These are phyloP conservation scores for Pyracantha coccinea DNA, from an alignment of 331 rosid species.

Conservation along the genomic window DNA sequence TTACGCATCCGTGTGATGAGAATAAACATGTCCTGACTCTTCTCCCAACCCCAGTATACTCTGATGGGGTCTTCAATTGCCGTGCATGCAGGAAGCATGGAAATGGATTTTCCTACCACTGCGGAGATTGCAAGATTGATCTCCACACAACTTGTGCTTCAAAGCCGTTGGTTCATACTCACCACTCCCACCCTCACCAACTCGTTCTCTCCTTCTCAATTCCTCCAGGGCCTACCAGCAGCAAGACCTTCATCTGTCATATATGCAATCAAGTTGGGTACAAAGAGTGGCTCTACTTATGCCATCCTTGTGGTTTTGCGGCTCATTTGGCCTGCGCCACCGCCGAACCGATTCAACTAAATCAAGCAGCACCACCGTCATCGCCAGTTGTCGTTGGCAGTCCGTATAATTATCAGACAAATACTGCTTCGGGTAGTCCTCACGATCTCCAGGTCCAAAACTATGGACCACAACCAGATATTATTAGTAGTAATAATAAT, in stretches of 20 bases:
- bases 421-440: neutral
- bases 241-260: neutral
- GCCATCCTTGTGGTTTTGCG: neutral
- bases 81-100: neutral
- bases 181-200: conserved; percentile 1
- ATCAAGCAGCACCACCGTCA: neutral
- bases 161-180: neutral
- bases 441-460: neutral
- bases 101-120: neutral
- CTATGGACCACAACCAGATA: neutral
- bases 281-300: conserved; percentile 5
- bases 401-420: neutral
- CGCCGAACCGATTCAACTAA: neutral
- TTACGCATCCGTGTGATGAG: neutral
- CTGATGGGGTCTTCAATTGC: neutral
- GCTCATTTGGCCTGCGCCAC: neutral
- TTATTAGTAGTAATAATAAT: neutral
- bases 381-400: neutral
- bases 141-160: neutral
- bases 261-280: neutral
- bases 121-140: neutral
- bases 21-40: neutral
- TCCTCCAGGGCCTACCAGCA: neutral
- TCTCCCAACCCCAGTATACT: neutral
- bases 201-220: neutral